A percentile compares a stretch with the other conserved stretches of the same genome.
Conservation (phyloP, 1,139 yeast species). For the Wickerhamomyces sp. region DNA sequence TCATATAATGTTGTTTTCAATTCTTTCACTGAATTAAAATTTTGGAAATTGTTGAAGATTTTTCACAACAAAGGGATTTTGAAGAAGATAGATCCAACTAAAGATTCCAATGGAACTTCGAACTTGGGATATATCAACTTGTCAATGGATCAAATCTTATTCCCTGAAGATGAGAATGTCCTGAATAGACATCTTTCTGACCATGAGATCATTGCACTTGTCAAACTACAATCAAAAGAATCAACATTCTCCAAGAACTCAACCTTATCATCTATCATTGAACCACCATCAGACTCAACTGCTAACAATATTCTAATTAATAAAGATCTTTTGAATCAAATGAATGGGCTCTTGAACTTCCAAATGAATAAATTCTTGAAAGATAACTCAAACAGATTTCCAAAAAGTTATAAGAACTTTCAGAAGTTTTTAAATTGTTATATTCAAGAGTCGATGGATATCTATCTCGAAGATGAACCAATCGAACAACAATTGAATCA, state of each 20-base stretch:
- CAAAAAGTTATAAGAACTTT: constrained; percentile 9
- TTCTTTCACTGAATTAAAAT: background rate
- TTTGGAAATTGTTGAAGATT: constrained; percentile 4
- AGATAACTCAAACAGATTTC: constrained; percentile 7
- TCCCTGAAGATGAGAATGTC: constrained; percentile 30
- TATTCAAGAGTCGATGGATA: constrained; percentile 16
- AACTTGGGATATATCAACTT: background rate
- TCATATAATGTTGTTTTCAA: background rate
- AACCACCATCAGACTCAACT: background rate
- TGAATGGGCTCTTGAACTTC: background rate
- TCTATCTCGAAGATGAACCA: constrained; percentile 1
- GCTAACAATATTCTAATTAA: background rate
- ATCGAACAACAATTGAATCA: too few species aligned
- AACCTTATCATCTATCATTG: too few species aligned
- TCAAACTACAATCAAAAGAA: constrained; percentile 13
- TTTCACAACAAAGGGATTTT: constrained; percentile 1
- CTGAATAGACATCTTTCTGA: constrained; percentile 25
- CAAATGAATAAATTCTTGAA: constrained; percentile 12
- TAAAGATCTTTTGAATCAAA: background rate
- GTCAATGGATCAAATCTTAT: constrained; percentile 23
- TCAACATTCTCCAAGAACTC: background rate
- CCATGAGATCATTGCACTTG: constrained; percentile 26
- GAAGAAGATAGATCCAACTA: too few species aligned
- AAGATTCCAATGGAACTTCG: background rate
- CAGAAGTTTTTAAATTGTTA: constrained; percentile 14